Base-by-base conservation (phyloP, 345 rosid species). In the Psidium friedrichsthalianum region DNA sequence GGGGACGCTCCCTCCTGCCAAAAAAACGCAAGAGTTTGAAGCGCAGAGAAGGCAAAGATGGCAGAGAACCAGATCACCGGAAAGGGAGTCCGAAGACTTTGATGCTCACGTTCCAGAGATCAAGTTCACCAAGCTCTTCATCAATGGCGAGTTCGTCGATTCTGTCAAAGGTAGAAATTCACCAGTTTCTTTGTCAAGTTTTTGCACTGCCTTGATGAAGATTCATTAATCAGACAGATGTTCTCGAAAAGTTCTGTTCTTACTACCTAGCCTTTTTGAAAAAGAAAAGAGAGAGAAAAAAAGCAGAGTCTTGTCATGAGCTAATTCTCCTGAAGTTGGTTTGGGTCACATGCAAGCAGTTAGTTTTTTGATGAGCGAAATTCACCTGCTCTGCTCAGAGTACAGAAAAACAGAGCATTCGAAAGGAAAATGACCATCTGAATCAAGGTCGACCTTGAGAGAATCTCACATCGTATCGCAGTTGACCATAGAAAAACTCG, bases 81-180 rank as follows among this genome's bases (percentile, higher is more conserved):
- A 92, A 90, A 87, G 96, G 91, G 84, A 88, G 36, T 80, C n/a
- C 85, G 2, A 88, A 64, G 55, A 74, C 83, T 84, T 42, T 27
- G 57, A 69, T 40, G 6, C 64, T 74, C 87, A 85, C 85, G 84
- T 92, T 10, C 97, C 96, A 18, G 85, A 91, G 74, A 89, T 94
- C 10, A 93, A 91, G 86, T 94, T 94, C 89, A 94, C 91, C 4
- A 92, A 91, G 86, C 92, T 95, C 74, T 95, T 93, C 92, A 91
- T 95, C 85, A 93, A 92, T 85, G 96, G 96, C 85, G 88, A 93
- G 55, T 94, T 94, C 82, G 87, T 91, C 3, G 97, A 93, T 84
- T 89, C 97, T 24, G 29, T 89, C 81, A 91, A 95, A 91, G 98
- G 98, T 94, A 69, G 22, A 18, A 52, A 16, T 69, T 69, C 47